A percentile compares a stretch with the other conserved stretches of the same genome.
These are phyloP conservation scores for Fusarium solani-melongenae DNA, from an alignment of 2,329 filamentous ascomycete species.

Conservation along the genomic window DNA sequence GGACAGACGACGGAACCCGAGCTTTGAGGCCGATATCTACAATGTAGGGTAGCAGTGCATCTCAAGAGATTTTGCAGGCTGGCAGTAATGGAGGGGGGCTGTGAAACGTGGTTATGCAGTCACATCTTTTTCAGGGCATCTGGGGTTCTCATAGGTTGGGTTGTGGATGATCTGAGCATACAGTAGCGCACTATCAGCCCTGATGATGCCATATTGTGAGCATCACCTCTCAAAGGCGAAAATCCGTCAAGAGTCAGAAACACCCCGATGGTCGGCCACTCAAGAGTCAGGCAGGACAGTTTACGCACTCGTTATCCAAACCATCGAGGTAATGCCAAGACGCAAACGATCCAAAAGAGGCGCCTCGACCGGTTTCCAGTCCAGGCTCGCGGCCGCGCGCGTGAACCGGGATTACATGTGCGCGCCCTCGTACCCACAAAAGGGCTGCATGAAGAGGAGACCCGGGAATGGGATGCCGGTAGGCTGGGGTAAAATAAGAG, in stretches of 20 bases:
- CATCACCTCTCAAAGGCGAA: neutral
- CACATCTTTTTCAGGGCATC: slow-evolving; percentile 18
- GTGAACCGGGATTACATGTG: slow-evolving; percentile 5
- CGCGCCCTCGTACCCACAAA: slow-evolving; percentile 4
- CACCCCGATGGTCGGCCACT: neutral
- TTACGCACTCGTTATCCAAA: slow-evolving; percentile 10
- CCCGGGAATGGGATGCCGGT: slow-evolving; percentile 3
- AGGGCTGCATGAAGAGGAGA: neutral
- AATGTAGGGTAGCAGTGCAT: neutral
- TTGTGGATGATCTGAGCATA: neutral
- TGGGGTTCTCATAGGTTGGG: slow-evolving; percentile 14
- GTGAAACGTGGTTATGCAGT: slow-evolving; percentile 37
- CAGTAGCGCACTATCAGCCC: neutral
- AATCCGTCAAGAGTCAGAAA: slow-evolving; percentile 5
- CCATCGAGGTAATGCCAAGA: slow-evolving; percentile 23
- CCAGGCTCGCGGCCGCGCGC: neutral
- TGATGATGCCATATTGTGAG: slow-evolving; percentile 14
- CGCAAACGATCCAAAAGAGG: slow-evolving; percentile 1
- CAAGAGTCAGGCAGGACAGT: slow-evolving; percentile 16
- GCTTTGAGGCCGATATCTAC: neutral
- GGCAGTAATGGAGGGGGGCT: slow-evolving; percentile 13
- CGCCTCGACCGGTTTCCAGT: neutral
- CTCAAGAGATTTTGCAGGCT: slow-evolving; percentile 5
- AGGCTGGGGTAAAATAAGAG: slow-evolving; percentile 26
- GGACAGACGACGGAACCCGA: slow-evolving; percentile 23